phyloP scores from a whole-genome alignment of 176 grass and related monocot species.

The Pharus latifolius region DNA sequence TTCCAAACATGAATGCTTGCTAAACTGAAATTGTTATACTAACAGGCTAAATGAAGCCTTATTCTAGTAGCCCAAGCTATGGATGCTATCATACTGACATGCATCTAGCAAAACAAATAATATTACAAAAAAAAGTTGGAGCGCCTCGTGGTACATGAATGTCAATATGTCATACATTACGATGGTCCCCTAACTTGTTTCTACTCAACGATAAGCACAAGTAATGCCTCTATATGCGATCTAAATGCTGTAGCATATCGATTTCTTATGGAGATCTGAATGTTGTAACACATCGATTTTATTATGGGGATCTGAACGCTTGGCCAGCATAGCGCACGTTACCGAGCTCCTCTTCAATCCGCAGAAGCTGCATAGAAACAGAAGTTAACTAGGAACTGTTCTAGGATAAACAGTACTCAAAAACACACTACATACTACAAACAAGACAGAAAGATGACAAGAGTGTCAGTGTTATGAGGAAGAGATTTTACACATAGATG shows the following conservation, averaged over 20 bases:
- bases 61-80: neutral
- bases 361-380: conserved; percentile 43
- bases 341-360: conserved; percentile 90
- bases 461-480: neutral
- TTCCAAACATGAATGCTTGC: no score
- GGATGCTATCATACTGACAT: neutral
- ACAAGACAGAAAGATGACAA: neutral
- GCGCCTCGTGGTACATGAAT: conserved; percentile 2
- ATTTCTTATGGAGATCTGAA: conserved; percentile 3
- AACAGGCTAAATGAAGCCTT: neutral
- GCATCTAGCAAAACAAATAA: neutral
- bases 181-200: conserved; percentile 33
- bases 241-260: neutral
- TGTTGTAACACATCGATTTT: neutral
- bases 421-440: neutral
- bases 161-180: neutral
- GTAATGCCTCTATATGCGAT: neutral
- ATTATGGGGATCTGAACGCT: conserved; percentile 73
- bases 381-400: neutral
- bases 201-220: conserved; percentile 1
- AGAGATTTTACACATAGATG: neutral
- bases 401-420: neutral
- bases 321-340: conserved; percentile 75
- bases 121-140: conserved; percentile 15
- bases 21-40: no score